Conservation (phyloP, 1,139 yeast species). For the Scheffersomyces lignicola region DNA sequence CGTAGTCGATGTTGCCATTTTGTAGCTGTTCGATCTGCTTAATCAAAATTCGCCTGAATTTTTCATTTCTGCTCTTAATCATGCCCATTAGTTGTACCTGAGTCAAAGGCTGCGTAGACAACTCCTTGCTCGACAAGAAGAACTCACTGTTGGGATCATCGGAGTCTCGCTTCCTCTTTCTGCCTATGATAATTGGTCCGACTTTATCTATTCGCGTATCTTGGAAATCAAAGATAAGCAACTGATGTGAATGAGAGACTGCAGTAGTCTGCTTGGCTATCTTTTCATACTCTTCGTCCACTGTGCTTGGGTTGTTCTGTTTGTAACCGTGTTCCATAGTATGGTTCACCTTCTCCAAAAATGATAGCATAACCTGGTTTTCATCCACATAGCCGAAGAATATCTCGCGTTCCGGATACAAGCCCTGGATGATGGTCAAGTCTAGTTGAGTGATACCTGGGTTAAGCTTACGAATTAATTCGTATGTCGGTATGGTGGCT, state of each 20-base stretch:
- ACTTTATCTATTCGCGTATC: conserved; percentile 59
- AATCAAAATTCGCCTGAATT: conserved; percentile 39
- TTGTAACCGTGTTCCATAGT: conserved; percentile 48
- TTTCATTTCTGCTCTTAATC: conserved; percentile 57
- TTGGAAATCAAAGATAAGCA: conserved; percentile 73
- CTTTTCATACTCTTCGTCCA: conserved; percentile 33
- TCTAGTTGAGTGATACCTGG: conserved; percentile 42
- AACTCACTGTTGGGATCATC: conserved; percentile 17
- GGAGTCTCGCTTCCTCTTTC: conserved; percentile 16
- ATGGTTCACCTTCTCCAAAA: conserved; percentile 32
- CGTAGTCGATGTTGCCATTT: background rate
- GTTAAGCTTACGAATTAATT: conserved; percentile 33
- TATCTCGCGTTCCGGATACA: conserved; percentile 68
- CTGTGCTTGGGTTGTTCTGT: conserved; percentile 31
- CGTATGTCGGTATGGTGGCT: conserved; percentile 40
- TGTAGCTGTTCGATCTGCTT: conserved; percentile 6
- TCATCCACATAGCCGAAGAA: conserved; percentile 73
- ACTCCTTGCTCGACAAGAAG: conserved; percentile 26
- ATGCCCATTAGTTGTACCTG: conserved; percentile 50
- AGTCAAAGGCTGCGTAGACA: conserved; percentile 24
- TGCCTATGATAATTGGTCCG: conserved; percentile 28
- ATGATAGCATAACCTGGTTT: conserved; percentile 50
- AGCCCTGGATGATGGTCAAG: conserved; percentile 60
- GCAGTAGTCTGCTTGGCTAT: conserved; percentile 12
- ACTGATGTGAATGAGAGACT: conserved; percentile 37